Percentiles rank a stretch among this genome's conserved stretches.
These are phyloP conservation scores for Petasospora fabianii DNA, from an alignment of 1,139 yeast genomes.

Conservation along the genomic window DNA sequence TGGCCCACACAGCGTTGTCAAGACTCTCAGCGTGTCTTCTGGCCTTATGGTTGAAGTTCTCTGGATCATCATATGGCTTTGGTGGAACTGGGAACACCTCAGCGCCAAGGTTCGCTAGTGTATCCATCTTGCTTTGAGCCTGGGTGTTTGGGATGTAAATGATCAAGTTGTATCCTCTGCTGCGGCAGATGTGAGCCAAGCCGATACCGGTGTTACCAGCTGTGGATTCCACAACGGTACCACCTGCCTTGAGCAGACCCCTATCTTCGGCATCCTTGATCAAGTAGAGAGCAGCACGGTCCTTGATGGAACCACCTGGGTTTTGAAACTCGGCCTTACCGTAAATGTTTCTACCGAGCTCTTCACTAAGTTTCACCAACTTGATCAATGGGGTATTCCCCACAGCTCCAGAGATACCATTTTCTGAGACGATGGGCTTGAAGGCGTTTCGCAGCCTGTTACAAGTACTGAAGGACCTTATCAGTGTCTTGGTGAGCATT, in stretches of 20 bases:
- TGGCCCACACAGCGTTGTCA: conserved; percentile 85
- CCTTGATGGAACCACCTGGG: conserved; percentile 94
- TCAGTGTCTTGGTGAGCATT: conserved; percentile 6
- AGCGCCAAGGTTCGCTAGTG: conserved; percentile 71
- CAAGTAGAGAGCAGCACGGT: conserved; percentile 80
- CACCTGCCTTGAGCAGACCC: conserved; percentile 52
- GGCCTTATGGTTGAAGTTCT: conserved; percentile 83
- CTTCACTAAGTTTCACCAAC: conserved; percentile 57
- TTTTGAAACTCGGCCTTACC: conserved; percentile 92
- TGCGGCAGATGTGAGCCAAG: conserved; percentile 80
- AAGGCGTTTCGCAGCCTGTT: conserved; percentile 8
- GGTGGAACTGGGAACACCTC: conserved; percentile 91
- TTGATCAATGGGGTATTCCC: conserved; percentile 84
- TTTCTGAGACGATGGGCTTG: conserved; percentile 52
- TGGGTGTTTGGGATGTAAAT: conserved; percentile 91
- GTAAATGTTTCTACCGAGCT: conserved; percentile 70
- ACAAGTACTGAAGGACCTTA: conserved; percentile 11
- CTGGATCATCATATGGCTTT: conserved; percentile 74
- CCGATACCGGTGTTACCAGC: conserved; percentile 91
- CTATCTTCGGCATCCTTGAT: conserved; percentile 73
- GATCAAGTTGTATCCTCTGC: conserved; percentile 78
- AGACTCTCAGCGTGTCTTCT: conserved; percentile 72
- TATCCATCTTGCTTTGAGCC: conserved; percentile 71
- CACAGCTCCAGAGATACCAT: conserved; percentile 71
- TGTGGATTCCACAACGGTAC: conserved; percentile 65